Conservation (phyloP, 345 rosid species). For the Acer campestre region DNA sequence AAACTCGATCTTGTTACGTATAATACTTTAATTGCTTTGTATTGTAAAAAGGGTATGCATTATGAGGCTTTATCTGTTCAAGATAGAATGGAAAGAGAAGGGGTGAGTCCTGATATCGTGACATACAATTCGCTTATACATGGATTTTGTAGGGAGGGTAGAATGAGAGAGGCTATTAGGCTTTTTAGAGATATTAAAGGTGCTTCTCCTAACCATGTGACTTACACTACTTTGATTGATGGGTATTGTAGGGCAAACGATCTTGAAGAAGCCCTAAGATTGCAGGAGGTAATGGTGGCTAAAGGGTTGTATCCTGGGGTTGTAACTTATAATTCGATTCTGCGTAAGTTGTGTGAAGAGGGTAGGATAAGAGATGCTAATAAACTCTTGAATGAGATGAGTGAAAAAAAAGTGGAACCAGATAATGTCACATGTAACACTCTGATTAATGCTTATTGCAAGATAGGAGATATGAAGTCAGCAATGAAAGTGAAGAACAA, state of each 20-base stretch:
- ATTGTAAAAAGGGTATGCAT: conserved; percentile 89
- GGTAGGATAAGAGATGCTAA: conserved; percentile 87
- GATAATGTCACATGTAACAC: conserved; percentile 90
- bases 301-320: conserved; percentile 72
- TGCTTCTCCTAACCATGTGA: conserved; percentile 62
- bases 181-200: conserved; percentile 73
- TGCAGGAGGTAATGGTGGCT: conserved; percentile 68
- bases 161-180: conserved; percentile 87
- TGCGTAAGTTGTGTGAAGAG: conserved; percentile 77
- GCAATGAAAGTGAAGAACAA: conserved; percentile 81
- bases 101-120: conserved; percentile 68
- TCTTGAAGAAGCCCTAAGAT: conserved; percentile 71
- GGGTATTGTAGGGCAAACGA: conserved; percentile 83
- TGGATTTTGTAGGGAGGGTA: conserved; percentile 83
- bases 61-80: conserved; percentile 85
- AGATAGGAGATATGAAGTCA: conserved; percentile 77
- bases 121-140: conserved; percentile 82
- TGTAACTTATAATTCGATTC: conserved; percentile 76
- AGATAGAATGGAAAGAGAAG: conserved; percentile 78
- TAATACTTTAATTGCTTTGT: conserved; percentile 75
- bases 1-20: conserved; percentile 71
- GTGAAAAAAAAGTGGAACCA: conserved; percentile 67
- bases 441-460: conserved; percentile 84
- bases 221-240: conserved; percentile 85
- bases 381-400: conserved; percentile 76